A percentile compares a stretch with the other conserved stretches of the same genome.
Evolutionary conservation across 2,329 filamentous ascomycete genomes (phyloP).

Genomic region (Aureobasidium uvarum): DNA sequence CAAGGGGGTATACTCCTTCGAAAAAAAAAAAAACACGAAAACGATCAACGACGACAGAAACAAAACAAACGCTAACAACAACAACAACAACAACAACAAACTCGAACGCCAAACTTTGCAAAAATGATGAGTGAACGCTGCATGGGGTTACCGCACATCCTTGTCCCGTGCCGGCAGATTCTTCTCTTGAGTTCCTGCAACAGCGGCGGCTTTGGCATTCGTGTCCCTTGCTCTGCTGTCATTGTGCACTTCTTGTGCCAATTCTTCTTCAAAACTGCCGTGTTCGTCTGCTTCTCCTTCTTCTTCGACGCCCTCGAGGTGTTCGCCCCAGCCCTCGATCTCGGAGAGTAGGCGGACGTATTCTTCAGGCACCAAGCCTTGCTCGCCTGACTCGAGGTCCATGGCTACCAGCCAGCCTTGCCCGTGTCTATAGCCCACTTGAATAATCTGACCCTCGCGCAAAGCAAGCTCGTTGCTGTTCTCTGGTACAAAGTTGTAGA

Average conservation of each 20-base stretch:
- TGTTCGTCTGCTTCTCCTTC: background rate
- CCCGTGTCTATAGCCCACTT: slow-evolving; percentile 92
- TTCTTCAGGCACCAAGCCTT: slow-evolving; percentile 91
- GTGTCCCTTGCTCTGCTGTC: slow-evolving; percentile 1
- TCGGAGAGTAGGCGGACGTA: slow-evolving; percentile 91
- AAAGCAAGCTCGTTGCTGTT: slow-evolving; percentile 95
- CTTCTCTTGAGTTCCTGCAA: background rate
- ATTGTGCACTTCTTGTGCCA: background rate
- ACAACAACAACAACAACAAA: no score
- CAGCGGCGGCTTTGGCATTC: slow-evolving; percentile 1
- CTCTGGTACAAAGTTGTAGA: slow-evolving; percentile 93
- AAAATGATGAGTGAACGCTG: background rate
- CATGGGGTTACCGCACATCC: background rate
- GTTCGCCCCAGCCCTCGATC: slow-evolving; percentile 72
- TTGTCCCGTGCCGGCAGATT: slow-evolving; percentile 5
- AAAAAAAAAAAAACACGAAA: background rate
- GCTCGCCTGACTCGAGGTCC: slow-evolving; percentile 90
- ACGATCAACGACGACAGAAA: no score
- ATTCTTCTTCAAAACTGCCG: slow-evolving; percentile 3
- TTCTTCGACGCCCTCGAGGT: slow-evolving; percentile 33
- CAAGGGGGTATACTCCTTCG: slow-evolving; percentile 7
- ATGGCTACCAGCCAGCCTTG: slow-evolving; percentile 97
- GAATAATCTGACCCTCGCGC: slow-evolving; percentile 91
- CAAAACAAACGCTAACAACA: background rate
- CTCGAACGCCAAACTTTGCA: background rate